Conservation (phyloP, 2,329 filamentous ascomycete species). For the Gnomoniopsis sp. region DNA sequence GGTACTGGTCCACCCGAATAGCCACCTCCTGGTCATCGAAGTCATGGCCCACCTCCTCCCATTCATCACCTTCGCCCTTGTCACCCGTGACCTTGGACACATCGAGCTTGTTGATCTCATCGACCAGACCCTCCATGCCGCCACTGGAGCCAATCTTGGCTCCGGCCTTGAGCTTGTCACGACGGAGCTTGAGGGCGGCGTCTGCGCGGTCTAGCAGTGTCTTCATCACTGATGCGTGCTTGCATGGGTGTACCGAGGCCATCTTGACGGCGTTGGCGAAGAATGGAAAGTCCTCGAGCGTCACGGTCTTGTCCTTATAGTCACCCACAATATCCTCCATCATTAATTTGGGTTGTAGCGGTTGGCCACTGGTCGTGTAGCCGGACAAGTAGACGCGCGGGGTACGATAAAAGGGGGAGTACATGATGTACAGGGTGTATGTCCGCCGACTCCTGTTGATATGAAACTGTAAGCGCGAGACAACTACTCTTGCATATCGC, state of each 20-base stretch:
- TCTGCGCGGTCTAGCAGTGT: slow-evolving; percentile 92
- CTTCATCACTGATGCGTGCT: slow-evolving; percentile 98
- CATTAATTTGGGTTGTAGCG: slow-evolving; percentile 33
- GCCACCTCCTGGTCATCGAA: slow-evolving; percentile 70
- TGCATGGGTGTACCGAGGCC: slow-evolving; percentile 94
- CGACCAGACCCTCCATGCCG: slow-evolving; percentile 82
- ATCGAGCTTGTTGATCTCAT: slow-evolving; percentile 68
- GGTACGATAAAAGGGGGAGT: slow-evolving; percentile 94
- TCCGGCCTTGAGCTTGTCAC: slow-evolving; percentile 71
- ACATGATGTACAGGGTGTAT: slow-evolving; percentile 99
- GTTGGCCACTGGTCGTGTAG: slow-evolving; percentile 72
- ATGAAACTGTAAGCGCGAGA: slow-evolving; percentile 18
- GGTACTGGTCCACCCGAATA: slow-evolving; percentile 83
- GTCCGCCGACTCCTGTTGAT: slow-evolving; percentile 70
- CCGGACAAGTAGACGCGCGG: slow-evolving; percentile 93
- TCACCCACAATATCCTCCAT: slow-evolving; percentile 39
- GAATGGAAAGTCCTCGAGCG: slow-evolving; percentile 95
- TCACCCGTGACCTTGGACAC: slow-evolving; percentile 49
- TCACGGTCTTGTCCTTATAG: slow-evolving; percentile 76
- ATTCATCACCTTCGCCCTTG: slow-evolving; percentile 53
- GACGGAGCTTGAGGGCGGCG: slow-evolving; percentile 81
- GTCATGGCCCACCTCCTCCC: slow-evolving; percentile 63
- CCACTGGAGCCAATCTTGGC: slow-evolving; percentile 45
- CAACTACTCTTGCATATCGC: background rate
- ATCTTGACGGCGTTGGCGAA: slow-evolving; percentile 91